Evolutionary conservation across 345 rosid genomes (phyloP).

Genomic region (Salix udensis): DNA sequence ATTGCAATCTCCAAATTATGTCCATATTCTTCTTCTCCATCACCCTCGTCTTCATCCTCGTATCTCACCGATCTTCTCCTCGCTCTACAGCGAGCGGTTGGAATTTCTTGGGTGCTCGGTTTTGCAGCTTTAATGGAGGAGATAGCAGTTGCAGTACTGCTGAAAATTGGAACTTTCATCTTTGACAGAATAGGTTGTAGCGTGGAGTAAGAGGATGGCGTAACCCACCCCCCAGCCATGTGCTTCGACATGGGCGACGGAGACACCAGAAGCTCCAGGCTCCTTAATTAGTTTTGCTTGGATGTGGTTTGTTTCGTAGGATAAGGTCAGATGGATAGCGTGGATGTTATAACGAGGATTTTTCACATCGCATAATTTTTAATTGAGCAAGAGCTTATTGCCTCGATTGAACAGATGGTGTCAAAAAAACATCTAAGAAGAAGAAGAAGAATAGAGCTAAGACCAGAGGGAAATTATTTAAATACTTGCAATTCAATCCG

Average conservation of each 20-base stretch:
- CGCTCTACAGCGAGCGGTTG: slow-evolving; percentile 22
- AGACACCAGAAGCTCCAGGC: not conserved
- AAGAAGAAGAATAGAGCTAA: no score
- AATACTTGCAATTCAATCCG: no score
- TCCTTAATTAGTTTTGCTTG: not conserved
- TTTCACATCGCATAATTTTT: no score
- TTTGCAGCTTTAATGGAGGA: slow-evolving; percentile 3
- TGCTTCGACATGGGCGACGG: slow-evolving; percentile 24
- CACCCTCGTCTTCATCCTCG: slow-evolving; percentile 17
- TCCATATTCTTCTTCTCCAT: slow-evolving; percentile 32
- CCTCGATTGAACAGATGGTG: no score
- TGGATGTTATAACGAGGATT: not conserved
- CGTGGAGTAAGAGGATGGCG: not conserved
- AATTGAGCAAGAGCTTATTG: no score
- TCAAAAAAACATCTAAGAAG: no score
- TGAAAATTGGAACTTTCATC: no score
- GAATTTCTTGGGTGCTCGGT: not conserved
- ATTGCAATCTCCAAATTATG: slow-evolving; percentile 59
- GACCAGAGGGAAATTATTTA: no score
- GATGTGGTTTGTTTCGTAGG: not conserved
- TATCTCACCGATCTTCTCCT: slow-evolving; percentile 50
- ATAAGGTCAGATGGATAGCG: slow-evolving; percentile 1
- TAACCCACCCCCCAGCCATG: not conserved
- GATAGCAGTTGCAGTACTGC: not conserved
- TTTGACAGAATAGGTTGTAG: slow-evolving; percentile 3